Base-by-base conservation (phyloP, 1,139 yeast genomes). In the Scheffersomyces stambukii region DNA sequence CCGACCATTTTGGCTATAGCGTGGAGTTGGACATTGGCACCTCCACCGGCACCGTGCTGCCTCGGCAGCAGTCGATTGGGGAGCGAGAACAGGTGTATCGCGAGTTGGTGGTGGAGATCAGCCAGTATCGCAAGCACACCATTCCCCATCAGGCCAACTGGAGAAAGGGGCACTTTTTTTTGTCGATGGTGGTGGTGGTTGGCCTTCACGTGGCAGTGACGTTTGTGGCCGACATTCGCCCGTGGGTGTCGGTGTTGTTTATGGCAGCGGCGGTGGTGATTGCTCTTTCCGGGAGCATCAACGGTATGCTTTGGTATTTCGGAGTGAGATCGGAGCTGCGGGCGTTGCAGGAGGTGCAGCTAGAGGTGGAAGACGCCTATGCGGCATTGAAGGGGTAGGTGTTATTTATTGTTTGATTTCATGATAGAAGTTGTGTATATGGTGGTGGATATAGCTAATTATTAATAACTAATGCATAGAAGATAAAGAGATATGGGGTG, bases 1-100 rank as follows among this genome's bases (percentile, higher is more conserved):
- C 96, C 0, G 99, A 91, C 51, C 98, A 91, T 61, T 91, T 93
- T 65, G 99, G 91, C 0, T 83, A 88, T 46, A 63, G 75, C 18
- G 79, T 85, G 11, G 74, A 75, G 11, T 51, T 80, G 22, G 28
- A 29, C 12, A 35, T 55, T 19, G 39, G 37, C 20, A 24, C 33
- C 9, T 33, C 32, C n/a, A 35, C 21, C 7, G 38, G 36, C 5
- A 24, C 18, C 14, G 25, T 11, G 12, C 8, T n/a, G 19, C 19
- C 19, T 8, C 8, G 19, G 19, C 8, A 16, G 9, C 19, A 16
- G 9, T 16, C 19, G 4, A 27, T 22, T 22, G 33, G 30, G 19
- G 39, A 36, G 20, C 57, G 54, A 26, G 45, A 60, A 8, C 42
- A 54, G 11, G 60, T 78, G 8, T 78, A 79, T 45, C 58, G 65